Percentiles rank a stretch among this genome's conserved stretches.
These are phyloP conservation scores for Craspedostauros australis DNA, from an alignment of 108 stramenopile genomes.

Conservation along the genomic window DNA sequence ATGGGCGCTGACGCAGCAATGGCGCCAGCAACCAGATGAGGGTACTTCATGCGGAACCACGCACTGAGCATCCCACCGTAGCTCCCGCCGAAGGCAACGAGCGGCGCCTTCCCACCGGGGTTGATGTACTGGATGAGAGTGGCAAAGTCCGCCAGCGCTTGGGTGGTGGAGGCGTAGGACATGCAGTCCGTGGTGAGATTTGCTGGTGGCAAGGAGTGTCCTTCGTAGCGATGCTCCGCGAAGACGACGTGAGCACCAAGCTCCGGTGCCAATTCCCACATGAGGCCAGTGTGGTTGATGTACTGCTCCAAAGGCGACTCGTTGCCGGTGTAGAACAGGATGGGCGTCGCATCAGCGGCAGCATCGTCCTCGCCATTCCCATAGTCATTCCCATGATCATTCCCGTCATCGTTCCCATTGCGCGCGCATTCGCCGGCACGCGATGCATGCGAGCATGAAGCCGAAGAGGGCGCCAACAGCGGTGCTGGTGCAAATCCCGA, in stretches of 20 bases:
- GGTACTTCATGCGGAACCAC: conserved; percentile 87
- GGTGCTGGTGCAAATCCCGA: conserved; percentile 12
- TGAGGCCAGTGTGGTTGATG: conserved; percentile 81
- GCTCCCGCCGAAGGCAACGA: conserved; percentile 83
- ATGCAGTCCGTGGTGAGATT: conserved; percentile 22
- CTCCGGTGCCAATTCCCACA: conserved; percentile 79
- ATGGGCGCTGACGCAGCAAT: conserved; percentile 77
- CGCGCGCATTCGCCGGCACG: too few relatives aligned
- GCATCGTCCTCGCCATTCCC: neutral
- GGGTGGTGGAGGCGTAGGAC: conserved; percentile 37
- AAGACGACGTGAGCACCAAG: conserved; percentile 78
- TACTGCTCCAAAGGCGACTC: conserved; percentile 81
- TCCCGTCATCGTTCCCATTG: too few relatives aligned
- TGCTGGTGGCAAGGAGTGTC: conserved; percentile 36
- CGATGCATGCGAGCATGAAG: too few relatives aligned
- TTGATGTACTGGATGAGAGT: conserved; percentile 33
- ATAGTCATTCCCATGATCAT: too few relatives aligned
- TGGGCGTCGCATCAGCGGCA: conserved; percentile 20
- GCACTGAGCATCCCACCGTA: conserved; percentile 92
- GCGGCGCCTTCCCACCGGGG: conserved; percentile 14
- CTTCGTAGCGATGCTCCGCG: conserved; percentile 89
- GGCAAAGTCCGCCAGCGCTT: conserved; percentile 87
- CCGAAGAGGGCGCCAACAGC: neutral
- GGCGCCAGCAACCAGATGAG: conserved; percentile 69
- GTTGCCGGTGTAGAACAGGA: conserved; percentile 83